Evolutionary conservation across 805 yeast species (phyloP), one percentile per base, ranked within the genome.

Genomic region (Metschnikowia reukaufii): DNA sequence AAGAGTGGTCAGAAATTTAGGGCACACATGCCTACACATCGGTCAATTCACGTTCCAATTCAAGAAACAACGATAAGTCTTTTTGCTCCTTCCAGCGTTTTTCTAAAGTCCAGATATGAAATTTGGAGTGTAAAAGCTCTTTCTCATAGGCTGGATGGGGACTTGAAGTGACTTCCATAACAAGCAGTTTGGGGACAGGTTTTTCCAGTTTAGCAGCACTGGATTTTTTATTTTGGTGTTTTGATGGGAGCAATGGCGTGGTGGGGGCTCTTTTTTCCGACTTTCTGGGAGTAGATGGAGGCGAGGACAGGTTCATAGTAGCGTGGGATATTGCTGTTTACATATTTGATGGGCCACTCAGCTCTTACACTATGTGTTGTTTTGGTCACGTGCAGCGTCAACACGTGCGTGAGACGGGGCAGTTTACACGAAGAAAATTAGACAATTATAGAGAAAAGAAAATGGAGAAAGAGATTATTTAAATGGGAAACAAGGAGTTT

Each of bases 241-340:
- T 45, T 6, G 68, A 58, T 13, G 66, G 66, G 7, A 68, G 57
- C 41, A 68, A 51, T 1, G 75, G 75, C 5, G 75, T 67, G 15
- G 64, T 54, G 19, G 75, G 68, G 6, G 65, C 68, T 38, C 73
- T 56, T 50, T 68, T 67, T 16, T 44, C 52, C 2, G 52, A 40
- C 17, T 48, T 47, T 42, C 52, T 34, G 4, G 52, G 52, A 15
- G 50, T 49, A n/a, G n/a, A 39, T 13, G 48, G 48, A 10, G 34
- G 16, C 13, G 36, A 25, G 23, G 44, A 33, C 17, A 6, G 23
- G 39, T 20, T 31, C 44, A 41, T 41, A 7, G 27, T 41, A 18
- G 17, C 25, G 17, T 10, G 38, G n/a, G 13, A 21, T 37, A 29
- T 13, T n/a, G 20, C 10, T 38, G 39, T 34, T 27, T 37, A 29